Base-by-base conservation (phyloP, 73 alveolate species). In the Tetrahymena borealis region DNA sequence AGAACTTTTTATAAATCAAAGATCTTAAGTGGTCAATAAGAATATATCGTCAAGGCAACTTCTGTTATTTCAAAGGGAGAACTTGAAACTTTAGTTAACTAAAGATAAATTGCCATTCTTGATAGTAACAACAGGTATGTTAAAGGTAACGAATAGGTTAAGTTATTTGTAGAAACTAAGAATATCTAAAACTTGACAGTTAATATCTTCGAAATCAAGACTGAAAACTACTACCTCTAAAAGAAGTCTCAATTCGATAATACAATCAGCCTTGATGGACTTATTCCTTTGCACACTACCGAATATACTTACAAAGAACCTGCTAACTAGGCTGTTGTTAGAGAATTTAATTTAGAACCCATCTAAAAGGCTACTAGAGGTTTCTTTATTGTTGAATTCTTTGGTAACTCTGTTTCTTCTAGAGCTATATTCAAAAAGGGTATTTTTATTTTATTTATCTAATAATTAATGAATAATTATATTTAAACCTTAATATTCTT, bases 341-440 rank as follows among this genome's bases (percentile, higher is more conserved):
- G 93, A 93, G 90, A 92, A 40, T 91, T 95, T 42, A 92, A 94
- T 91, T 95, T 96, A 90, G 92, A 37, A 1, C 78, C 60, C 41
- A 91, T 91, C 15, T 33, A 92, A 95, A 39, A 96, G 94, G 91
- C 94, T 92, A 28, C 94, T 41, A 79, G 98, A 91, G 99, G 99
- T 2, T 78, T 98, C 94, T 98, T 95, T 94, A 94, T 98, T 16
- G 95, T 98, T 15, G 99, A 98, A 85, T 95, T 97, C 94, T 92
- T 92, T 18, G 99, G 98, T 90, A 97, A 97, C 90, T 98, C 98
- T 4, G 38, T 90, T 78, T 90, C 96, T 24, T 94, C 98, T 11
- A 96, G 99, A 94, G 99, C 99, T n/a, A 40, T 97, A 7, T 96
- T 98, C 28, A 96, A 97, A 95, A 98, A 96, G 92, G 99, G 99